Percentiles rank a stretch among this genome's conserved stretches.
Conservation (phyloP, 306 rosid genomes). For the Quercus mongolica region DNA sequence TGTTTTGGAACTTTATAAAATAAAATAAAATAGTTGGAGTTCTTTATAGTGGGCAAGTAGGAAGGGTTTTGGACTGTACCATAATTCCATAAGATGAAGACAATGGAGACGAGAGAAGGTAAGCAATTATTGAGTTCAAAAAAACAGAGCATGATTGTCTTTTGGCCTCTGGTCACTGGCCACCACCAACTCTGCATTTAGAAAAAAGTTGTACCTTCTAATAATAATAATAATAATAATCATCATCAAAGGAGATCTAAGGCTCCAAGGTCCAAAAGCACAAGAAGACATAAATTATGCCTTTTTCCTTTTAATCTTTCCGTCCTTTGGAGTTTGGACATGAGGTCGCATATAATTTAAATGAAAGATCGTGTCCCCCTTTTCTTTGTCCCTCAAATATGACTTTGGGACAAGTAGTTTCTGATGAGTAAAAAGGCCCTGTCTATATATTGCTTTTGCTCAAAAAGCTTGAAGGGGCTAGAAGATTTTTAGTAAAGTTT, state of each 20-base stretch:
- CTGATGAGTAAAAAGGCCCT: no score
- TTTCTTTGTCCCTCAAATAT: background rate
- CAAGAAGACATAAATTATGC: background rate
- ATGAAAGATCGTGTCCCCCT: background rate
- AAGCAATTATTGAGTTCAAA: background rate
- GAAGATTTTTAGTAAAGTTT: no score
- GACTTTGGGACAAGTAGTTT: background rate
- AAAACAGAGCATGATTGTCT: no score
- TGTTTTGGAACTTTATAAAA: no score
- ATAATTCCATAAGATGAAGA: background rate
- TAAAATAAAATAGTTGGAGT: no score
- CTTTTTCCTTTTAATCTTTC: conserved; percentile 14
- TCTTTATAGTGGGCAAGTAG: no score
- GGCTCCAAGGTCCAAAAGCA: background rate
- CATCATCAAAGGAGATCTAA: background rate
- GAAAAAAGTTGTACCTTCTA: conserved; percentile 8
- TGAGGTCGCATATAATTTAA: background rate
- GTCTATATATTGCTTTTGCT: no score
- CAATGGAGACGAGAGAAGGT: background rate
- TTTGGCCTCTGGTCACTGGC: background rate
- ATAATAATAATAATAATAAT: background rate
- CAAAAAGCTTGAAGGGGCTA: no score
- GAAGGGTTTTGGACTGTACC: no score
- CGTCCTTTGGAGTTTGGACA: conserved; percentile 4
- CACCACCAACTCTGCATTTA: conserved; percentile 14